Conservation (phyloP, 768 basidiomycete genomes). For the Tricholoma sp. region DNA sequence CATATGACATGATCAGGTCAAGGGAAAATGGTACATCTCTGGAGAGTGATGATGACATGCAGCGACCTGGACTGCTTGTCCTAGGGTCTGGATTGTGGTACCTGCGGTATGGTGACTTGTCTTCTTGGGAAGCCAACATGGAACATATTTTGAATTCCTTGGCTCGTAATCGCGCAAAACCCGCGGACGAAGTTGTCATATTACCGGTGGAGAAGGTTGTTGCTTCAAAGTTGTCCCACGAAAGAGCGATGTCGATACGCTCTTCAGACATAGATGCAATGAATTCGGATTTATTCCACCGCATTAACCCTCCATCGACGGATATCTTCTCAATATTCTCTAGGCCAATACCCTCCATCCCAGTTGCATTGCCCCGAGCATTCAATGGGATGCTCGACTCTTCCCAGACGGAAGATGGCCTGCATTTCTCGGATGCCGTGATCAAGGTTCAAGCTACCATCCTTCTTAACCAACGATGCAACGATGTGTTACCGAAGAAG, state of each 20-base stretch:
- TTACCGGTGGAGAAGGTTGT: conserved; percentile 74
- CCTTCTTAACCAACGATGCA: conserved; percentile 77
- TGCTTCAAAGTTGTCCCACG: conserved; percentile 56
- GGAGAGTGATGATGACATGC: not conserved
- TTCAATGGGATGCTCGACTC: conserved; percentile 79
- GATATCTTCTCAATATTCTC: conserved; percentile 23
- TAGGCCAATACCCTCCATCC: conserved; percentile 16
- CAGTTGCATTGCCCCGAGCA: conserved; percentile 62
- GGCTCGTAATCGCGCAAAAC: conserved; percentile 25
- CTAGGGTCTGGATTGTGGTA: conserved; percentile 90
- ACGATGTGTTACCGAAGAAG: conserved; percentile 55
- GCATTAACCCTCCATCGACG: conserved; percentile 39
- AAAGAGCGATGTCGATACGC: conserved; percentile 64
- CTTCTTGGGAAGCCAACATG: conserved; percentile 73
- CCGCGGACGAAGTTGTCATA: conserved; percentile 72
- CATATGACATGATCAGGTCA: conserved; percentile 36
- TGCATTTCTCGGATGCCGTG: conserved; percentile 69
- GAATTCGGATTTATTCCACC: conserved; percentile 80
- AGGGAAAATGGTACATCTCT: conserved; percentile 2
- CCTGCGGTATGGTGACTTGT: conserved; percentile 76
- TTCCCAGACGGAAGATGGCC: conserved; percentile 74
- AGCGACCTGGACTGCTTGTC: conserved; percentile 61
- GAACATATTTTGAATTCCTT: conserved; percentile 57
- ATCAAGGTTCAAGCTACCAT: conserved; percentile 69
- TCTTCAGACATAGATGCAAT: conserved; percentile 82